A percentile compares a stretch with the other conserved stretches of the same genome.
Conservation (phyloP, 345 rosid species). For the Turnera subulata region DNA sequence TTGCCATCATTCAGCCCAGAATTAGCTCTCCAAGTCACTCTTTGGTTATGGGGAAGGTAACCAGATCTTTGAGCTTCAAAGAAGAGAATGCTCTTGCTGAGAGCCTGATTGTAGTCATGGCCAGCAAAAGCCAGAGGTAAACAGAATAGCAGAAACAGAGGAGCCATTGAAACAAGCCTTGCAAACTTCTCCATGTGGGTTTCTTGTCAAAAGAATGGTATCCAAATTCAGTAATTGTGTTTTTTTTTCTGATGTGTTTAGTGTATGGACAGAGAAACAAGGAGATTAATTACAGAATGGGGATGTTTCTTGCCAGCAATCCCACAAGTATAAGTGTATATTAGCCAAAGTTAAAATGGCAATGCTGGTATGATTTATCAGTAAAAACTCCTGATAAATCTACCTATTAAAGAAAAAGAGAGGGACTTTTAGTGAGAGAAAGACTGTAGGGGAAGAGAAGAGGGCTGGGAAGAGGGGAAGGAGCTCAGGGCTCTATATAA, state of each 20-base stretch:
- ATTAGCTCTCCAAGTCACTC: conserved; percentile 87
- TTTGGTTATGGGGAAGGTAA: conserved; percentile 71
- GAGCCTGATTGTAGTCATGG: conserved; percentile 90
- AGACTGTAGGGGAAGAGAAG: background rate
- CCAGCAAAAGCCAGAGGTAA: conserved; percentile 61
- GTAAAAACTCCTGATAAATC: conserved; percentile 40
- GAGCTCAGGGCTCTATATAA: conserved; percentile 43
- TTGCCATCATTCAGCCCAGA: conserved; percentile 94
- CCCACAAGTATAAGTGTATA: conserved; percentile 7
- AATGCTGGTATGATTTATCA: conserved; percentile 44
- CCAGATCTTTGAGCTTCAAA: conserved; percentile 99
- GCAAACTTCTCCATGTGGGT: conserved; percentile 32
- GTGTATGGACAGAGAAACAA: background rate
- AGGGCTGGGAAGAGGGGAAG: conserved; percentile 18
- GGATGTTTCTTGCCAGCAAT: conserved; percentile 12
- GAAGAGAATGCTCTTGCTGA: conserved; percentile 89
- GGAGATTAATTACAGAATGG: conserved; percentile 19
- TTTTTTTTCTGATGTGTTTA: too few relatives aligned
- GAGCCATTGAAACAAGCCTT: conserved; percentile 31
- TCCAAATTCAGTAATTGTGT: background rate
- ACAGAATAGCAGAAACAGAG: conserved; percentile 52
- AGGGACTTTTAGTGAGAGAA: conserved; percentile 12
- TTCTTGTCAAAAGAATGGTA: background rate
- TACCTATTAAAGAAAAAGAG: conserved; percentile 11
- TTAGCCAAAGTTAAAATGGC: conserved; percentile 8